These are phyloP conservation scores for Ammopiptanthus mongolicus DNA, from an alignment of 306 rosid species.

Conservation along the genomic window DNA sequence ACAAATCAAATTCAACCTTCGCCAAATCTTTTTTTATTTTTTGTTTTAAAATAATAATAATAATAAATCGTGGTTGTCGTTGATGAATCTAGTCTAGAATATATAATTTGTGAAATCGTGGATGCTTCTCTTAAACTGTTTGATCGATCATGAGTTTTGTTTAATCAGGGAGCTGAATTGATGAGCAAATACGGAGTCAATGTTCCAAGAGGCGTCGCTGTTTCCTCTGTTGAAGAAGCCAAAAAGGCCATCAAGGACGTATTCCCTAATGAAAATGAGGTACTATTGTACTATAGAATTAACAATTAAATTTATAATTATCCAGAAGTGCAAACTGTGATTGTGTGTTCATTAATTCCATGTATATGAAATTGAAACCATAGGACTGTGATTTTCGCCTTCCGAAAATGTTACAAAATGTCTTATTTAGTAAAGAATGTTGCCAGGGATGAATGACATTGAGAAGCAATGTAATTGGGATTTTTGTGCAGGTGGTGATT, in stretches of 20 bases:
- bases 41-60: not conserved
- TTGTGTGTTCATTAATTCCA: not conserved
- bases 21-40: not conserved
- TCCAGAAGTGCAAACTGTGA: not conserved
- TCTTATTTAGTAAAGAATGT: not conserved
- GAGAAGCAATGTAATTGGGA: conserved; percentile 24
- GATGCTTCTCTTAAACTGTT: conserved; percentile 1
- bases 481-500: conserved; percentile 44
- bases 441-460: not conserved
- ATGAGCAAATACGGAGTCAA: conserved; percentile 86
- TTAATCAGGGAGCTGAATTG: conserved; percentile 81
- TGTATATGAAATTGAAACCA: not conserved
- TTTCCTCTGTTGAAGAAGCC: conserved; percentile 41
- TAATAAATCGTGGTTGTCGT: not conserved
- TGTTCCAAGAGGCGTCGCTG: conserved; percentile 52
- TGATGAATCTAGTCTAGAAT: not conserved
- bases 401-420: not conserved
- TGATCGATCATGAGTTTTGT: not conserved
- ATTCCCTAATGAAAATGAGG: conserved; percentile 54
- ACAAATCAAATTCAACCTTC: not conserved
- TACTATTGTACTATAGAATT: too few species aligned
- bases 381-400: not conserved
- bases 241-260: conserved; percentile 42
- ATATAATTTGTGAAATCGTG: not conserved
- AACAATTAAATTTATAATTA: not conserved